A percentile compares a stretch with the other conserved stretches of the same genome.
Conservation (phyloP, 2,329 filamentous ascomycete species). For the Fonsecaea pedrosoi region DNA sequence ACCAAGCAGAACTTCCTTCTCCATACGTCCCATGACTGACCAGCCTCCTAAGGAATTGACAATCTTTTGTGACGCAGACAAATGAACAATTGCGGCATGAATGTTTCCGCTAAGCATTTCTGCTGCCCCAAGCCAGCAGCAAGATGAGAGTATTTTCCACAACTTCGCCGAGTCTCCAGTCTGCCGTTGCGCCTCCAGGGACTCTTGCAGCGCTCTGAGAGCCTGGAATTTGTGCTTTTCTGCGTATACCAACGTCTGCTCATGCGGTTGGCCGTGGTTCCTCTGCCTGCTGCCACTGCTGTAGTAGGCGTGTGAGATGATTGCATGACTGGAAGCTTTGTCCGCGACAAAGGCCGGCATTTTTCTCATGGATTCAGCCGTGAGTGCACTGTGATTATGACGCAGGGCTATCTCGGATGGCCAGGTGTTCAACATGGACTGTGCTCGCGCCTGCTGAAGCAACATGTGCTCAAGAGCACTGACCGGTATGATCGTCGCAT, state of each 20-base stretch:
- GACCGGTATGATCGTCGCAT: slow-evolving; percentile 10
- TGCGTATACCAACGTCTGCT: slow-evolving; percentile 1
- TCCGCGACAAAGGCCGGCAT: slow-evolving; percentile 6
- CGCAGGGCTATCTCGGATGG: slow-evolving; percentile 18
- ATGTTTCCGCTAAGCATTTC: slow-evolving; percentile 17
- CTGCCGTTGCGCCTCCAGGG: slow-evolving; percentile 1
- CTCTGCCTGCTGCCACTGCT: slow-evolving; percentile 11
- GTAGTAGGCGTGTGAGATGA: slow-evolving; percentile 17
- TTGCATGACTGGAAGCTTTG: slow-evolving; percentile 15
- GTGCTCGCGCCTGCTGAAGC: slow-evolving; percentile 14
- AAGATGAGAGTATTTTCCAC: neutral
- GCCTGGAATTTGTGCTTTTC: slow-evolving; percentile 18
- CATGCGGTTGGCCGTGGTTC: slow-evolving; percentile 2
- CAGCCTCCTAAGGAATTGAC: slow-evolving; percentile 14
- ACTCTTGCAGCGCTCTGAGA: slow-evolving; percentile 8
- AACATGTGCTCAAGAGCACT: slow-evolving; percentile 19
- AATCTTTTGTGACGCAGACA: slow-evolving; percentile 14
- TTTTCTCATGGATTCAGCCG: slow-evolving; percentile 10
- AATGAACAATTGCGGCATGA: slow-evolving; percentile 12
- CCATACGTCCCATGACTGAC: slow-evolving; percentile 10
- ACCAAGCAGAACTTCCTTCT: slow-evolving; percentile 16
- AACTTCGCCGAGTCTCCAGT: slow-evolving; percentile 1
- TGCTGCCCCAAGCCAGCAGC: slow-evolving; percentile 9
- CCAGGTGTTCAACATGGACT: slow-evolving; percentile 17
- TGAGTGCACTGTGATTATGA: slow-evolving; percentile 14